These are phyloP conservation scores for Coniferiporia weirii DNA, from an alignment of 1,284 basidiomycete genomes.

Conservation along the genomic window DNA sequence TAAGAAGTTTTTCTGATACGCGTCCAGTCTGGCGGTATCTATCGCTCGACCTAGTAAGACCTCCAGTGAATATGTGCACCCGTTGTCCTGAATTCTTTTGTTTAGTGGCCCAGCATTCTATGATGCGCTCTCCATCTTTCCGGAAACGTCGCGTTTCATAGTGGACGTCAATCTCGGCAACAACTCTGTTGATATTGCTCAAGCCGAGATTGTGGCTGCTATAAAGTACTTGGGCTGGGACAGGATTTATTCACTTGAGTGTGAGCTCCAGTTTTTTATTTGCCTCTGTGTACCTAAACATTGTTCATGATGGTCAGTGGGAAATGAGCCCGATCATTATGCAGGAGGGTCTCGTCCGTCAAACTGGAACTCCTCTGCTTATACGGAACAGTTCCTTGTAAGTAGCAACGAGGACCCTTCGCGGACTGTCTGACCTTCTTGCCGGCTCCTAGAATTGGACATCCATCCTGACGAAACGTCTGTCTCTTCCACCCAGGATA, in stretches of 20 bases:
- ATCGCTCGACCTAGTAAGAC: conserved; percentile 28
- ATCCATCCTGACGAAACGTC: conserved; percentile 24
- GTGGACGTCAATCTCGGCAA: conserved; percentile 33
- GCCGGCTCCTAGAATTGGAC: conserved; percentile 29
- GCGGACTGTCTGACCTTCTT: neutral
- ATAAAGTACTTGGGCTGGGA: conserved; percentile 29
- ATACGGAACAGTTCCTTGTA: conserved; percentile 30
- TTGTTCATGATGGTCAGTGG: conserved; percentile 23
- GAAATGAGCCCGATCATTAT: conserved; percentile 35
- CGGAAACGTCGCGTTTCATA: conserved; percentile 28
- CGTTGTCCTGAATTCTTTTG: neutral
- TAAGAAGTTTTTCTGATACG: neutral
- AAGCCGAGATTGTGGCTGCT: conserved; percentile 28
- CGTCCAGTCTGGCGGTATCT: conserved; percentile 29
- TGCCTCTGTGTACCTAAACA: neutral
- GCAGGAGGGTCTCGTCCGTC: conserved; percentile 25
- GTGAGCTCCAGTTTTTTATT: conserved; percentile 21
- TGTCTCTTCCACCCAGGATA: conserved; percentile 27
- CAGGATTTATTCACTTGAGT: conserved; percentile 29
- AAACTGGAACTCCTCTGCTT: conserved; percentile 29
- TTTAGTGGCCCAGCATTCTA: conserved; percentile 30
- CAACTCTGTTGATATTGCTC: conserved; percentile 30
- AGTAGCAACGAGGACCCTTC: neutral
- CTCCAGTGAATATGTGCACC: neutral
- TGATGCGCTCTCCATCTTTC: conserved; percentile 29